Percentiles rank a stretch among this genome's conserved stretches.
These are phyloP conservation scores for Eutypella sp. DNA, from an alignment of 2,329 filamentous ascomycete genomes.

Conservation along the genomic window DNA sequence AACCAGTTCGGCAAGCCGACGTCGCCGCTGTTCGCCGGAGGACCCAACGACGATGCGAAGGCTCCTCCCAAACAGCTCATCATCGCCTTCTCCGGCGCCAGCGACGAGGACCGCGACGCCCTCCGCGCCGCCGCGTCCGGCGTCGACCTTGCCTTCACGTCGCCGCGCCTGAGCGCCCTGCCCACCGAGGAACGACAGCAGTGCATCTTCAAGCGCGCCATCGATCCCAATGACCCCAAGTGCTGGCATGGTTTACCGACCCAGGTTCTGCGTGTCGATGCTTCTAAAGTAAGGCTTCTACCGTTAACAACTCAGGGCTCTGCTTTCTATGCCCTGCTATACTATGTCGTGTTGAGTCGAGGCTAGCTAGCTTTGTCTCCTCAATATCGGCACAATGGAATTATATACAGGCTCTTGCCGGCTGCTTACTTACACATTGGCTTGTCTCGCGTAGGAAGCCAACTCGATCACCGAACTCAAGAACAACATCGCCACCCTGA, in stretches of 20 bases:
- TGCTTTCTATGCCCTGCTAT: too few species aligned
- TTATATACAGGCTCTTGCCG: neutral
- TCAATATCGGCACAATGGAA: too few species aligned
- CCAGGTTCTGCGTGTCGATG: constrained; percentile 28
- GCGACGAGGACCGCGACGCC: constrained; percentile 35
- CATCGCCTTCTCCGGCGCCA: constrained; percentile 54
- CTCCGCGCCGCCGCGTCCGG: constrained; percentile 38
- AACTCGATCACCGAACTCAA: constrained; percentile 39
- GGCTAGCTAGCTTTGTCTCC: too few species aligned
- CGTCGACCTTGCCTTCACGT: constrained; percentile 44
- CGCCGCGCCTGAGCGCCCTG: constrained; percentile 37
- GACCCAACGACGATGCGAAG: constrained; percentile 20
- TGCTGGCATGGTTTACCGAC: constrained; percentile 24
- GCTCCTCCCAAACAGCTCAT: constrained; percentile 49
- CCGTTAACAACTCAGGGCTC: too few species aligned
- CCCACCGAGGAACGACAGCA: constrained; percentile 37
- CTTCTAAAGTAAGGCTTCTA: constrained; percentile 16
- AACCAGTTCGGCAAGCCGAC: constrained; percentile 54
- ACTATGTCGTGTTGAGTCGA: too few species aligned
- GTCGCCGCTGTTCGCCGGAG: constrained; percentile 47
- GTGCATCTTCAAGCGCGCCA: constrained; percentile 25
- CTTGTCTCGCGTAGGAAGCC: constrained; percentile 33
- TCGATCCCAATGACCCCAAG: constrained; percentile 16
- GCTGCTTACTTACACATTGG: constrained; percentile 15
- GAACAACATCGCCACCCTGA: constrained; percentile 39